Base-by-base conservation (phyloP, 148 eudicot genomes). In the Rhododendron henanense region DNA sequence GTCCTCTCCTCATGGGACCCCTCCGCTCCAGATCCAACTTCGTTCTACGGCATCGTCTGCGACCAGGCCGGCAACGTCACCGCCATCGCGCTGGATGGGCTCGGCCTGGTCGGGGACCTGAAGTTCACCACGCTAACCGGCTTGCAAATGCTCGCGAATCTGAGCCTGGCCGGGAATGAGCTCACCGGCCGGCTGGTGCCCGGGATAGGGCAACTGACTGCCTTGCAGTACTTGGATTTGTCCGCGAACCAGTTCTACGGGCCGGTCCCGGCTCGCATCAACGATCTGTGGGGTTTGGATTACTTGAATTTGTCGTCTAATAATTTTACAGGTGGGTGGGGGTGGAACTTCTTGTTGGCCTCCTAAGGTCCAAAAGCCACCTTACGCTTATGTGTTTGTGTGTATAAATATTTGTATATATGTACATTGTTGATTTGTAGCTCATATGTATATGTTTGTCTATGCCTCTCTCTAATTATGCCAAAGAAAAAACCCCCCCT, bases 121-220 rank as follows among this genome's bases (percentile, higher is more conserved):
- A 94, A 97, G 86, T 92, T 97, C 85, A 75, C 57, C 47, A 97
- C 98, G 3, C 84, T 97, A 3, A 57, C 79, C 45, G 85, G 87
- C 0, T 84, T 95, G n/a, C 92, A 90, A 79, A 79, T 10, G 65
- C 90, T 97, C 3, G 73, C 50, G 45, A 95, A 91, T 71, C 90
- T 97, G 11, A 91, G 89, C 78, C 91, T 97, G 1, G 83, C 93
- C 0, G 98, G 96, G 6, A 97, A 97, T 75, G 21, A 16, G 0
- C 87, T 97, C 63, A 87, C 93, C 1, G 98, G 98, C 0, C 89
- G 99, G 0, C 87, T 97, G 8, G 98, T 95, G 18, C 99, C 98
- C 3, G 86, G 89, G 44, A 59, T 97, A 55, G 99, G 98, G 0
- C 55, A 87, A 14, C 91, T 95, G 88, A 79, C 87, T 28, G 85